A percentile compares a stretch with the other conserved stretches of the same genome.
These are phyloP conservation scores for Pilaira anomala DNA, from an alignment of 192 early-diverging fungal genomes.

Conservation along the genomic window DNA sequence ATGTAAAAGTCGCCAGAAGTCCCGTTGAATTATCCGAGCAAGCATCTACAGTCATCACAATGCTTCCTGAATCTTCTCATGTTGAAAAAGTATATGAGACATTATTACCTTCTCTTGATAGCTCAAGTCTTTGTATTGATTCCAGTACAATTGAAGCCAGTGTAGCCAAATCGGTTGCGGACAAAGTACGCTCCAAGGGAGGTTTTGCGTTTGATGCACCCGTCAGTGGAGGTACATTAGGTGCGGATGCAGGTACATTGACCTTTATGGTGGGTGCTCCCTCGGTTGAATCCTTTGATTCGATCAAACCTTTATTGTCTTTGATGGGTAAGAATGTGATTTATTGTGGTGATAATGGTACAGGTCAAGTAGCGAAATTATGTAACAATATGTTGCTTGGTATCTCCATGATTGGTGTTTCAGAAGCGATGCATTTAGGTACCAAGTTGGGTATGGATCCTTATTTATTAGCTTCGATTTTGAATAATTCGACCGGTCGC, in stretches of 20 bases:
- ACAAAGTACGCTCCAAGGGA: constrained; percentile 54
- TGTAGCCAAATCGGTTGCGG: constrained; percentile 71
- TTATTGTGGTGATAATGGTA: constrained; percentile 78
- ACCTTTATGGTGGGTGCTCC: constrained; percentile 95
- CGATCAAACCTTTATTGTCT: constrained; percentile 55
- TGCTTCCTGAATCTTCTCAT: constrained; percentile 83
- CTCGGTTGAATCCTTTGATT: constrained; percentile 53
- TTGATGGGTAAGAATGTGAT: constrained; percentile 91
- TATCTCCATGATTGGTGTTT: constrained; percentile 88
- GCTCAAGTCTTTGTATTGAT: constrained; percentile 70
- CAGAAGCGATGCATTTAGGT: constrained; percentile 93
- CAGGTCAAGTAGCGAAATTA: constrained; percentile 92
- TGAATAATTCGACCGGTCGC: constrained; percentile 87
- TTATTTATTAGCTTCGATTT: constrained; percentile 72
- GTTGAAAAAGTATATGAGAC: constrained; percentile 74
- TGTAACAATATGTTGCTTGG: constrained; percentile 97
- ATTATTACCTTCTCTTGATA: constrained; percentile 24
- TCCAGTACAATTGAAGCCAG: constrained; percentile 90
- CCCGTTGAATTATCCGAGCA: constrained; percentile 70
- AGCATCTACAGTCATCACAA: constrained; percentile 80
- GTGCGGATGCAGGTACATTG: constrained; percentile 84
- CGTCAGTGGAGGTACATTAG: constrained; percentile 89
- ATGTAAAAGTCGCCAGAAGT: constrained; percentile 54
- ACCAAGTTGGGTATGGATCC: constrained; percentile 85
- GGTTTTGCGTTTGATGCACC: constrained; percentile 84